These are phyloP conservation scores for Lagenaria siceraria DNA, from an alignment of 306 rosid genomes.

Conservation along the genomic window DNA sequence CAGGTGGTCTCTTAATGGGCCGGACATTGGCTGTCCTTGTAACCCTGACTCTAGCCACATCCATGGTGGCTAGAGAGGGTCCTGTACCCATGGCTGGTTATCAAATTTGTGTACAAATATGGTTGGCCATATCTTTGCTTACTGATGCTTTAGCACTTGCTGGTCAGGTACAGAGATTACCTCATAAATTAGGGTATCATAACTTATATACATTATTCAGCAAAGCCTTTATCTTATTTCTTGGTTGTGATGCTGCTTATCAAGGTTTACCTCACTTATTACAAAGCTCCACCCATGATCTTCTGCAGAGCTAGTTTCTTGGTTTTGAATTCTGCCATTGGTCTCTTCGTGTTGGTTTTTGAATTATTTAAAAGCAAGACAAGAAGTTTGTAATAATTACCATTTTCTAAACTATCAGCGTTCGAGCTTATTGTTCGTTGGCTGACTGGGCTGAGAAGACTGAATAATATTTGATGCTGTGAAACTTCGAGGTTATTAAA, in stretches of 20 bases:
- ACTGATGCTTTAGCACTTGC: conserved; percentile 93
- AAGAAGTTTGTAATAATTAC: neutral
- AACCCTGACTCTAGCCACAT: conserved; percentile 72
- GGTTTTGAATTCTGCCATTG: neutral
- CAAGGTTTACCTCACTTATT: neutral
- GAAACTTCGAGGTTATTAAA: neutral
- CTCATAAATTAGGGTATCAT: neutral
- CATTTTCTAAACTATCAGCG: neutral
- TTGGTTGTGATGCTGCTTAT: neutral
- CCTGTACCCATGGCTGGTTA: conserved; percentile 86
- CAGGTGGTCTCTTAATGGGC: conserved; percentile 79
- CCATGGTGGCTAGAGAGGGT: conserved; percentile 81
- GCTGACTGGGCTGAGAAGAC: neutral
- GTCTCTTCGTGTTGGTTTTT: neutral
- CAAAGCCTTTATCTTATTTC: neutral
- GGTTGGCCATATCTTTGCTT: conserved; percentile 85
- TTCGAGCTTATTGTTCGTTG: neutral
- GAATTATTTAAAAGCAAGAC: neutral
- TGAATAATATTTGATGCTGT: neutral
- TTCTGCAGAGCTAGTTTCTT: neutral
- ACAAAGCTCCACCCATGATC: neutral
- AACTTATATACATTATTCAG: neutral
- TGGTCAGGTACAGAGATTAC: conserved; percentile 60
- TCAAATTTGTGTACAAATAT: conserved; percentile 81
- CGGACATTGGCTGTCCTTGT: conserved; percentile 74